Conservation (phyloP, 805 yeast genomes). For the Wickerhamiella siamensis region DNA sequence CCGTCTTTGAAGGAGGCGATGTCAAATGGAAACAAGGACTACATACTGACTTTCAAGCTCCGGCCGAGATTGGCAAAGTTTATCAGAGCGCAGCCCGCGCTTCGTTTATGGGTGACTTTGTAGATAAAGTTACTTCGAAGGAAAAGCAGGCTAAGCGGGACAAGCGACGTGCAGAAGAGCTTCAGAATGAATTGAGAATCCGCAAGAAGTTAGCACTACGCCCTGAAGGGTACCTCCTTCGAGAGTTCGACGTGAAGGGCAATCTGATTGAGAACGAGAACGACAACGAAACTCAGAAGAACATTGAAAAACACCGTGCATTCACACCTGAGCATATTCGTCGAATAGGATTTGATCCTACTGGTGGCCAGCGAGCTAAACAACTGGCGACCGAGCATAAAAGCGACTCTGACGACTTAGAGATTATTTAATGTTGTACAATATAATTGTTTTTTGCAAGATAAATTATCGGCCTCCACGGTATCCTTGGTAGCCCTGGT, state of each 20-base stretch:
- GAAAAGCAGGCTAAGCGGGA: slow-evolving; percentile 21
- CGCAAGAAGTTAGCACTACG: slow-evolving; percentile 25
- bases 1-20: slow-evolving; percentile 28
- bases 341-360: slow-evolving; percentile 21
- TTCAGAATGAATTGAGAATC: slow-evolving; percentile 21
- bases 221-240: slow-evolving; percentile 17
- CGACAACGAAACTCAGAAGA: background rate
- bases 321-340: slow-evolving; percentile 18
- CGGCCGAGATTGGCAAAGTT: slow-evolving; percentile 2
- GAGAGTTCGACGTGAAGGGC: slow-evolving; percentile 17
- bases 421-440: slow-evolving; percentile 3
- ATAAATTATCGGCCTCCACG: slow-evolving; percentile 9
- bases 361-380: background rate
- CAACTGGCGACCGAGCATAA: background rate
- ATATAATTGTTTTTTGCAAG: too few relatives aligned
- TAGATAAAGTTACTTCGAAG: slow-evolving; percentile 24
- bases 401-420: slow-evolving; percentile 14
- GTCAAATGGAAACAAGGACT: slow-evolving; percentile 20
- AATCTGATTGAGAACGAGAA: slow-evolving; percentile 7
- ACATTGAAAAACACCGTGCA: slow-evolving; percentile 1
- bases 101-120: slow-evolving; percentile 30
- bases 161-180: slow-evolving; percentile 17
- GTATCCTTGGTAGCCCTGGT: slow-evolving; percentile 12
- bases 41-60: slow-evolving; percentile 21
- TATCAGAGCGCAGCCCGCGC: slow-evolving; percentile 4